A percentile compares a stretch with the other conserved stretches of the same genome.
phyloP scores from a whole-genome alignment of 2,329 filamentous ascomycete genomes.

The Colletotrichum coccodes region DNA sequence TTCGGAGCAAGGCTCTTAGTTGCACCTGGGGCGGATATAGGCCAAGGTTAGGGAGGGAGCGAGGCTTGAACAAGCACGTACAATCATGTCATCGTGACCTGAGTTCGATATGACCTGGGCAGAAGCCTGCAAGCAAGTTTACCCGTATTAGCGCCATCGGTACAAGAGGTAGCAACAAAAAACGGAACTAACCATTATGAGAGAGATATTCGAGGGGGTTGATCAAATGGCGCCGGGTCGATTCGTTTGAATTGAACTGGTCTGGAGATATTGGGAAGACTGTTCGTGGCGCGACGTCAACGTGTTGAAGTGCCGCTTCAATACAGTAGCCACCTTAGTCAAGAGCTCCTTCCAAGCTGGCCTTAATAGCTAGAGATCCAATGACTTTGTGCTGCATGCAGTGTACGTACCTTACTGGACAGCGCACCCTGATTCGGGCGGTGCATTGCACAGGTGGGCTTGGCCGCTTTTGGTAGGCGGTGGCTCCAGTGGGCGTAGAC shows the following conservation, averaged over 20 bases:
- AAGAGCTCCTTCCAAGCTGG: conserved; percentile 3
- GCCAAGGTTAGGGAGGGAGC: neutral
- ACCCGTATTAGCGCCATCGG: neutral
- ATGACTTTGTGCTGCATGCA: neutral
- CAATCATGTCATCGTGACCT: conserved; percentile 98
- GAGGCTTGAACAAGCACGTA: conserved; percentile 62
- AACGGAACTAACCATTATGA: conserved; percentile 9
- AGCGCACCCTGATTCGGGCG: neutral
- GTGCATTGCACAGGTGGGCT: neutral
- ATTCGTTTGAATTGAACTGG: neutral
- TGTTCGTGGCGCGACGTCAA: neutral
- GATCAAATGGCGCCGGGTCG: neutral
- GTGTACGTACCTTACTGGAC: neutral
- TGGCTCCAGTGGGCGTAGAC: no score
- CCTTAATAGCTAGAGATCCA: neutral
- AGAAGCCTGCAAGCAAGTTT: conserved; percentile 35
- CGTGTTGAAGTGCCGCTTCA: neutral
- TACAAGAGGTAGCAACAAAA: neutral
- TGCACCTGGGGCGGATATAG: neutral
- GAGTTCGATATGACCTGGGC: conserved; percentile 57
- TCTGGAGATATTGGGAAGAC: neutral
- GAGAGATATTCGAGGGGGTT: neutral
- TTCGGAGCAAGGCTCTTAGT: neutral
- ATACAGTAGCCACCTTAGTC: conserved; percentile 7
- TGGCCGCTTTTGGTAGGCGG: neutral